Percentiles rank a stretch among this genome's conserved stretches.
Evolutionary conservation across 768 basidiomycete genomes (phyloP).

Genomic region (Cystofilobasidium bisporidii): DNA sequence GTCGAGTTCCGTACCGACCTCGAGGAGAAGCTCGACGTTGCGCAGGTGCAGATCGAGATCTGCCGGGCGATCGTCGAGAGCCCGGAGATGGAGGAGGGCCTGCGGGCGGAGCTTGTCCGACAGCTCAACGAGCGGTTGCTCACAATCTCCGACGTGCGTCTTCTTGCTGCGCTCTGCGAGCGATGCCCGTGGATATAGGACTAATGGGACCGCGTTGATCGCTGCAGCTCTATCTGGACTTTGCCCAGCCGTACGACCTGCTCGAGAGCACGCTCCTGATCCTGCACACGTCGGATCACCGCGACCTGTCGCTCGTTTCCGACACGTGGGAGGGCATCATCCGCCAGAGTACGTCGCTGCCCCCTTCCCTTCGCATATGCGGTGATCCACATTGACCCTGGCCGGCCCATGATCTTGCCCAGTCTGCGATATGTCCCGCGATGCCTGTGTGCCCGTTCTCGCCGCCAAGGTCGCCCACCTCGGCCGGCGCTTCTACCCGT

Average conservation of each 20-base stretch:
- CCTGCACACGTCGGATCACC: slow-evolving; percentile 85
- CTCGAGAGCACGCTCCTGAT: slow-evolving; percentile 77
- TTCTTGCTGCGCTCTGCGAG: too few species aligned
- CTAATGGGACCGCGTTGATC: neutral
- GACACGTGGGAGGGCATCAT: slow-evolving; percentile 85
- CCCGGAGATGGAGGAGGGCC: slow-evolving; percentile 34
- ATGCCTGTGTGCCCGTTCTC: slow-evolving; percentile 37
- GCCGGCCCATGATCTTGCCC: neutral
- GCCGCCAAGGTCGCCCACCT: slow-evolving; percentile 58
- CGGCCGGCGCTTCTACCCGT: slow-evolving; percentile 79
- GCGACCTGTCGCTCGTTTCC: slow-evolving; percentile 66
- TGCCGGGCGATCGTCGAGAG: slow-evolving; percentile 53
- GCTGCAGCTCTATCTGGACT: slow-evolving; percentile 70
- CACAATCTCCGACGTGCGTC: slow-evolving; percentile 70
- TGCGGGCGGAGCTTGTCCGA: slow-evolving; percentile 35
- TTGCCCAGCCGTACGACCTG: slow-evolving; percentile 76
- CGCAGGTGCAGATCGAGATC: slow-evolving; percentile 91
- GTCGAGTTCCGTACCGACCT: slow-evolving; percentile 88
- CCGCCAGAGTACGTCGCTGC: slow-evolving; percentile 48
- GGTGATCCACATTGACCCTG: neutral
- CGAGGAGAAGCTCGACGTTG: slow-evolving; percentile 94
- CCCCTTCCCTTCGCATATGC: neutral
- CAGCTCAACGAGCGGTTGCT: slow-evolving; percentile 46
- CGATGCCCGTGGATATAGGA: too few species aligned
- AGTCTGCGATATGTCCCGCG: neutral